These are phyloP conservation scores for Strobilomyces dryophilus DNA, from an alignment of 768 basidiomycete genomes.

Conservation along the genomic window DNA sequence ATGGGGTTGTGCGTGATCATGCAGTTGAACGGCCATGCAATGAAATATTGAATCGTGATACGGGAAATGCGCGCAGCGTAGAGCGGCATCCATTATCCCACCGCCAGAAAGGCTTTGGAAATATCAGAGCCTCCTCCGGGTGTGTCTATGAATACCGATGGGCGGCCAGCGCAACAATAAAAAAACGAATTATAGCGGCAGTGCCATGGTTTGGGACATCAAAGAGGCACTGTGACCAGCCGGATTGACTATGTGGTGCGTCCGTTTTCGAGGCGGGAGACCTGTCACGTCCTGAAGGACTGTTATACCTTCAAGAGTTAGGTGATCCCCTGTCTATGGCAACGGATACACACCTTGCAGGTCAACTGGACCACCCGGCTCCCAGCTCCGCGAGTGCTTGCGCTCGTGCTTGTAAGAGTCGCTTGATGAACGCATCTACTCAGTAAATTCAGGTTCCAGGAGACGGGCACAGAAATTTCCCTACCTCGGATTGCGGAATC, in stretches of 20 bases:
- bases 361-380: conserved; percentile 40
- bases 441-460: conserved; percentile 30
- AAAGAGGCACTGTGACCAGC: conserved; percentile 47
- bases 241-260: conserved; percentile 62
- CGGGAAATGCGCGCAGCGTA: conserved; percentile 8
- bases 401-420: conserved; percentile 39
- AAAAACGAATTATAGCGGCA: conserved; percentile 42
- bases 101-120: conserved; percentile 3
- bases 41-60: conserved; percentile 9
- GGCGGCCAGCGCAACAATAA: conserved; percentile 16
- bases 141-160: conserved; percentile 18
- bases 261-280: conserved; percentile 55
- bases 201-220: conserved; percentile 52
- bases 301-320: conserved; percentile 9
- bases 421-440: conserved; percentile 36
- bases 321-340: conserved; percentile 9
- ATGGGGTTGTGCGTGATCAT: conserved; percentile 17
- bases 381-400: conserved; percentile 65
- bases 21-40: conserved; percentile 13
- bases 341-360: conserved; percentile 21
- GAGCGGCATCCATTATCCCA: conserved; percentile 8
- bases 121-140: conserved; percentile 17
- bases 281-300: conserved; percentile 47
- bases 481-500: conserved; percentile 33
- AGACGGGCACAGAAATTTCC: conserved; percentile 10